Conservation (phyloP, 805 yeast genomes). For the Pichia nakasei region DNA sequence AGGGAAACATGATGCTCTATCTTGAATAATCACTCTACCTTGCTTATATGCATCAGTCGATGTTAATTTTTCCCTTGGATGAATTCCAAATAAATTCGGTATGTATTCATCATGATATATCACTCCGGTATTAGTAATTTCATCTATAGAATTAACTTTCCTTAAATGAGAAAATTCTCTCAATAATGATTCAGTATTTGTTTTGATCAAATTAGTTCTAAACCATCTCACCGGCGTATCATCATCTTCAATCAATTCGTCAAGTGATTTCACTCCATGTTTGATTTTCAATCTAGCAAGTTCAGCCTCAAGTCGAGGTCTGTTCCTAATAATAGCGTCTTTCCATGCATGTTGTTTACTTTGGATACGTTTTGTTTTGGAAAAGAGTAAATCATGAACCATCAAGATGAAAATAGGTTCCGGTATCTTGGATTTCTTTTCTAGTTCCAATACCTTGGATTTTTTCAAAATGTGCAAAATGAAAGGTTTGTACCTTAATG, state of each 20-base stretch:
- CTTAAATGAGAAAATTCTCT: constrained; percentile 36
- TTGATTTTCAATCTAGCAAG: constrained; percentile 67
- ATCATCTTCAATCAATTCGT: constrained; percentile 45
- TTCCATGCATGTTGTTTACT: constrained; percentile 85
- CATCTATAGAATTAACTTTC: constrained; percentile 37
- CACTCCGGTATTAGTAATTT: constrained; percentile 36
- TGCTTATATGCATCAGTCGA: constrained; percentile 56
- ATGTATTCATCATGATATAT: constrained; percentile 68
- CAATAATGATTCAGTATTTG: constrained; percentile 31
- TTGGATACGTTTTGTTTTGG: constrained; percentile 73
- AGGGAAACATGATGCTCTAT: constrained; percentile 95
- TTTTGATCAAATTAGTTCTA: constrained; percentile 58
- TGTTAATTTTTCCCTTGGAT: constrained; percentile 65
- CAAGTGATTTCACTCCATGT: constrained; percentile 50
- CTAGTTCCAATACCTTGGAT: constrained; percentile 53
- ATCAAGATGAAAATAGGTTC: constrained; percentile 51
- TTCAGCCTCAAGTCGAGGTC: constrained; percentile 77
- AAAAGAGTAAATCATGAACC: constrained; percentile 73
- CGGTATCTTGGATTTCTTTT: constrained; percentile 38
- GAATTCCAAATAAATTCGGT: constrained; percentile 72
- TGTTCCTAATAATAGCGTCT: constrained; percentile 68
- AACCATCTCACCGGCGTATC: constrained; percentile 78
- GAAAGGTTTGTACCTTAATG: constrained; percentile 62
- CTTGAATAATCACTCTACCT: constrained; percentile 87
- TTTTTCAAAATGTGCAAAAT: constrained; percentile 55